These are phyloP conservation scores for Letharia lupina DNA, from an alignment of 495 filamentous ascomycete genomes.

Conservation along the genomic window DNA sequence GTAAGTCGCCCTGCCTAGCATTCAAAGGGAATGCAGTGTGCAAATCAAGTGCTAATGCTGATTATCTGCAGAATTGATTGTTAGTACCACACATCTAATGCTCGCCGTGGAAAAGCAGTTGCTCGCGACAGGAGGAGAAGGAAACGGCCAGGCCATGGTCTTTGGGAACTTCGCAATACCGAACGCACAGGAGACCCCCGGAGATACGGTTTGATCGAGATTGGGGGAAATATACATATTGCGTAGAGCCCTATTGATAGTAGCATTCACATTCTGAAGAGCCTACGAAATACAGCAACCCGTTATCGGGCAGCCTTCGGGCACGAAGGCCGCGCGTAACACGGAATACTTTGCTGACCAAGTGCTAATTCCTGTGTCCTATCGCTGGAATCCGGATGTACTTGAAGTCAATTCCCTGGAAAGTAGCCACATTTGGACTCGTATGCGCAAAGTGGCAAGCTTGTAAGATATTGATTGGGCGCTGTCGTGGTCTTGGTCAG, in stretches of 20 bases:
- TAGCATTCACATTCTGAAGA: background rate
- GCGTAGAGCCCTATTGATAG: background rate
- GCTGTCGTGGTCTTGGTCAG: background rate
- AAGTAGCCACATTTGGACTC: background rate
- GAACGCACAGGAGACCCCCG: conserved; percentile 1
- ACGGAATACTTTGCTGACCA: background rate
- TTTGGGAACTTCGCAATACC: conserved; percentile 40
- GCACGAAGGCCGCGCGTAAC: background rate
- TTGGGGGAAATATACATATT: background rate
- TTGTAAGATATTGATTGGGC: background rate
- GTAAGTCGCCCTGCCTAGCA: conserved; percentile 30
- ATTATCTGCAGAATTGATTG: conserved; percentile 46
- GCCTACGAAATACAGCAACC: background rate
- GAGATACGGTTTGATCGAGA: background rate
- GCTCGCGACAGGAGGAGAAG: conserved; percentile 37
- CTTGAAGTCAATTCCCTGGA: background rate
- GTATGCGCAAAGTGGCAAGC: background rate
- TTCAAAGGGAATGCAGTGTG: background rate
- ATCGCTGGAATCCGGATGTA: background rate
- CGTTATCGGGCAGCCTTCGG: background rate
- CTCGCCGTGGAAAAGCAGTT: conserved; percentile 50
- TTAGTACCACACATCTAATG: conserved; percentile 51
- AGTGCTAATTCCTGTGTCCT: background rate
- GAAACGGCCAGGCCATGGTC: conserved; percentile 51
- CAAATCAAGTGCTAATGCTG: conserved; percentile 12